Base-by-base conservation (phyloP, 2,329 filamentous ascomycete species). In the Colletotrichum sansevieriae region DNA sequence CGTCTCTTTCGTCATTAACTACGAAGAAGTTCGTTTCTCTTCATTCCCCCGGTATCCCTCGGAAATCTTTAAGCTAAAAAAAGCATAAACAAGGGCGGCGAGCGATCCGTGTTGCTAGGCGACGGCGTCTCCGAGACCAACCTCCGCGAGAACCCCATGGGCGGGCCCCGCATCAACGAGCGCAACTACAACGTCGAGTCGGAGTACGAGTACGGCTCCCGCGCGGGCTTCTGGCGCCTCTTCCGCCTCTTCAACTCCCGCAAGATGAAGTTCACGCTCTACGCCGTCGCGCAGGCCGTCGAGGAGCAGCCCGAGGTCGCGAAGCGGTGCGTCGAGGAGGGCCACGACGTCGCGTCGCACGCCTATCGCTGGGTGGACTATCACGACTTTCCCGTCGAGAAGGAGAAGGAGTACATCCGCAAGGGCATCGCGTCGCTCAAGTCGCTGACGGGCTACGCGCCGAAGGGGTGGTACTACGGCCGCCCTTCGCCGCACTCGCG, bases 321-420 rank as follows among this genome's bases (percentile, higher is more conserved):
- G 2, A 77, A 74, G n/a, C 76, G 81, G 4, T 83, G 80, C 68
- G 83, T 85, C 0, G 81, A 84, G 51, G 78, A 81, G 60, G 83
- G 84, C 3, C 84, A 86, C 70, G 84, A 86, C 65, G 77, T 86
- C 39, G 84, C 84, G 0, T 81, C 78, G 1, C 84, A 86, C 68
- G 84, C 81, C 1, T 84, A 84, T 61, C 77, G 84, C 15, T 87
- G 84, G 84, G 78, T 85, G n/a, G 83, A 85, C 57, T 82, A 85
- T 71, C 80, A 83, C 71, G 77, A 83, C 63, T 76, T 85, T 37
- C 74, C 76, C 0, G 73, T 82, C 6, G 83, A 85, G 52, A 78
- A 81, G 56, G 83, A 85, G 68, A 84, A 83, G 69, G 77, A 82
- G 57, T 82, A 83, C 65, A 82, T 86, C 68, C 79, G 78, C 43